A percentile compares a stretch with the other conserved stretches of the same genome.
These are phyloP conservation scores for Flaveria floridana DNA, from an alignment of 140 eudicot genomes.

Conservation along the genomic window DNA sequence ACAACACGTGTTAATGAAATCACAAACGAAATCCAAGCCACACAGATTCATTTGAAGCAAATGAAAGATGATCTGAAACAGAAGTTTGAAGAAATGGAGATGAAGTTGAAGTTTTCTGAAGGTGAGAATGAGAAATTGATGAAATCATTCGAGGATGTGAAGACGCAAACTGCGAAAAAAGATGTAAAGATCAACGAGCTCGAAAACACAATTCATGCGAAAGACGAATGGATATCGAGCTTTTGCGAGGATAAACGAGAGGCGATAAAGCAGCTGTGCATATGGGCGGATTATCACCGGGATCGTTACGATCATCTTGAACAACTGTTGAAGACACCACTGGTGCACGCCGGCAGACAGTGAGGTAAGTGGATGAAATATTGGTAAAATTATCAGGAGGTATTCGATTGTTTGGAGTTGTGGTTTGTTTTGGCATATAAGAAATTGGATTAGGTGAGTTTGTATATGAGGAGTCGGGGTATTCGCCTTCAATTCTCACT, in stretches of 20 bases:
- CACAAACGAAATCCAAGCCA: constrained; percentile 53
- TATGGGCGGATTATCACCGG: constrained; percentile 73
- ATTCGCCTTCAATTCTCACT: neutral
- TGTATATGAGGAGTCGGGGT: constrained; percentile 13
- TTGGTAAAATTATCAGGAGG: neutral
- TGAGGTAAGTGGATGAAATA: constrained; percentile 5
- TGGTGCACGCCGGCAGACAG: constrained; percentile 2
- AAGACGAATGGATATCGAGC: constrained; percentile 49
- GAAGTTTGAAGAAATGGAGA: constrained; percentile 37
- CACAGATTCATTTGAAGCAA: constrained; percentile 38
- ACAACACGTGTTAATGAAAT: constrained; percentile 58
- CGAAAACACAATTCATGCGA: constrained; percentile 45
- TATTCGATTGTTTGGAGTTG: constrained; percentile 29
- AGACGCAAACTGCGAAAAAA: constrained; percentile 37
- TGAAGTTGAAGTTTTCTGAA: constrained; percentile 22
- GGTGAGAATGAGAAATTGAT: constrained; percentile 42
- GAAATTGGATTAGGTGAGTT: constrained; percentile 24
- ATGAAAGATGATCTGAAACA: constrained; percentile 36
- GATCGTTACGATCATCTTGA: constrained; percentile 48
- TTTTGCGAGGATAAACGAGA: constrained; percentile 72
- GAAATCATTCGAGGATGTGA: constrained; percentile 25
- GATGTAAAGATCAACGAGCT: constrained; percentile 48
- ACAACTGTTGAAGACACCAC: constrained; percentile 36
- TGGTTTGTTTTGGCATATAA: constrained; percentile 25
- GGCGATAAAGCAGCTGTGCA: constrained; percentile 74